Evolutionary conservation across 2,329 filamentous ascomycete genomes (phyloP).

Genomic region (Aspergillus ochraceoroseus): DNA sequence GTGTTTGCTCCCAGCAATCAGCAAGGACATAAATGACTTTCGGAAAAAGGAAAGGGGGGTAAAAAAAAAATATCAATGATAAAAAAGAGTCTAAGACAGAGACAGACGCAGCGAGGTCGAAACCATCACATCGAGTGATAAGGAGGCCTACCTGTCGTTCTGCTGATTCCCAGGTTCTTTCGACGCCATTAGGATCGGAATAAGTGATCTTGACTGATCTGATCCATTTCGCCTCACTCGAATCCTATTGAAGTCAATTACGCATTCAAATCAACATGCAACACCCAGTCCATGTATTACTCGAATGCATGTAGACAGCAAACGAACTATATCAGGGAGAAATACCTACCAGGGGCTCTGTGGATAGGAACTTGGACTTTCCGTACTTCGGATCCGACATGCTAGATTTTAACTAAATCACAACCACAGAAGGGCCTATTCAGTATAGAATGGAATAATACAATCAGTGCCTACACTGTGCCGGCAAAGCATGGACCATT

Average conservation of each 20-base stretch:
- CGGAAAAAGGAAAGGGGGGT: too few species aligned
- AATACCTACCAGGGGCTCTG: slow-evolving; percentile 33
- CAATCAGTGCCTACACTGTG: too few species aligned
- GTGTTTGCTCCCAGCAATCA: background rate
- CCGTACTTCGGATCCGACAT: slow-evolving; percentile 25
- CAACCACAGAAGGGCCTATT: too few species aligned
- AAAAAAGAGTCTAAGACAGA: too few species aligned
- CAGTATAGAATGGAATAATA: too few species aligned
- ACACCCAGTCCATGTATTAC: too few species aligned
- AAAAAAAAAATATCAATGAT: too few species aligned
- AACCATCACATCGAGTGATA: background rate
- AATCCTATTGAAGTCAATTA: slow-evolving; percentile 31
- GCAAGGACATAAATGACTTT: background rate
- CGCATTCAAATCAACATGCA: background rate
- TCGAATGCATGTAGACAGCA: too few species aligned
- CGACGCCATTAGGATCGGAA: slow-evolving; percentile 40
- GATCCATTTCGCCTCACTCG: slow-evolving; percentile 42
- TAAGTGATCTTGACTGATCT: slow-evolving; percentile 43
- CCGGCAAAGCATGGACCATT: too few species aligned
- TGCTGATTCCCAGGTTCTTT: slow-evolving; percentile 45
- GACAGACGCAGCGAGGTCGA: background rate
- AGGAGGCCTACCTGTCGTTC: slow-evolving; percentile 38
- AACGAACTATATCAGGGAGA: too few species aligned
- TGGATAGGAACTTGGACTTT: slow-evolving; percentile 31
- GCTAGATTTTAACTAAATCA: too few species aligned